phyloP scores from a whole-genome alignment of 2,329 filamentous ascomycete genomes.

The Plectosphaerella plurivora region DNA sequence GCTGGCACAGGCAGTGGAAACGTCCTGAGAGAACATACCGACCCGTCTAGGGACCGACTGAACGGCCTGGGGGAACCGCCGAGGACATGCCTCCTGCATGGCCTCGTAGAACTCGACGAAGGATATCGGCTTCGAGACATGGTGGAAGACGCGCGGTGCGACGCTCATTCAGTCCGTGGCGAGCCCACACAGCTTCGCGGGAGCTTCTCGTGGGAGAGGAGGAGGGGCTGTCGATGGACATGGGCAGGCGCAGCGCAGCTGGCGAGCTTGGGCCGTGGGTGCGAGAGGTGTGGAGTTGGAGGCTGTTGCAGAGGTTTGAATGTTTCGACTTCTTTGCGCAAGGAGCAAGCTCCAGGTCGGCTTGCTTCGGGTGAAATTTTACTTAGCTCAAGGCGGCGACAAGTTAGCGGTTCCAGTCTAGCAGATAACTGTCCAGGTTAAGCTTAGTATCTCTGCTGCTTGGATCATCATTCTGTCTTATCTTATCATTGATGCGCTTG shows the following conservation, averaged over 20 bases:
- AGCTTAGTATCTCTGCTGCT: too few species aligned
- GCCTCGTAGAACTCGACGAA: constrained; percentile 38
- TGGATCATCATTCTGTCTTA: too few species aligned
- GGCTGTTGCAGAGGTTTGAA: neutral
- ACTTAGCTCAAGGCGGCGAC: too few species aligned
- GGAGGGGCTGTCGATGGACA: neutral
- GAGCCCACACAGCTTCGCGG: neutral
- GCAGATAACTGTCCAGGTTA: too few species aligned
- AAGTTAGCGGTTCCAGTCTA: too few species aligned
- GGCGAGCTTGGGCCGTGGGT: neutral
- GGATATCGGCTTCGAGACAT: constrained; percentile 30
- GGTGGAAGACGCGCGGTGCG: constrained; percentile 27
- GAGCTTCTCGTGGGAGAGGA: neutral
- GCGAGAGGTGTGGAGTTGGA: neutral
- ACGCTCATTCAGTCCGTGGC: constrained; percentile 24
- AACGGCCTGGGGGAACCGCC: constrained; percentile 41
- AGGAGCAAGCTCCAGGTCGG: neutral
- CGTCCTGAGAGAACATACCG: neutral
- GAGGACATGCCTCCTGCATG: constrained; percentile 42
- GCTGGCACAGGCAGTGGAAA: neutral
- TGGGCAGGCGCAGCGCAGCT: neutral
- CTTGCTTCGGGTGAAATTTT: too few species aligned
- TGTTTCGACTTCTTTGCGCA: neutral
- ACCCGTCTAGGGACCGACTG: constrained; percentile 23
- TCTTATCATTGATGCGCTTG: too few species aligned